Percentiles rank a stretch among this genome's conserved stretches.
Conservation (phyloP, 2,329 filamentous ascomycete species). For the Teratosphaeria pseudoeucalypti region DNA sequence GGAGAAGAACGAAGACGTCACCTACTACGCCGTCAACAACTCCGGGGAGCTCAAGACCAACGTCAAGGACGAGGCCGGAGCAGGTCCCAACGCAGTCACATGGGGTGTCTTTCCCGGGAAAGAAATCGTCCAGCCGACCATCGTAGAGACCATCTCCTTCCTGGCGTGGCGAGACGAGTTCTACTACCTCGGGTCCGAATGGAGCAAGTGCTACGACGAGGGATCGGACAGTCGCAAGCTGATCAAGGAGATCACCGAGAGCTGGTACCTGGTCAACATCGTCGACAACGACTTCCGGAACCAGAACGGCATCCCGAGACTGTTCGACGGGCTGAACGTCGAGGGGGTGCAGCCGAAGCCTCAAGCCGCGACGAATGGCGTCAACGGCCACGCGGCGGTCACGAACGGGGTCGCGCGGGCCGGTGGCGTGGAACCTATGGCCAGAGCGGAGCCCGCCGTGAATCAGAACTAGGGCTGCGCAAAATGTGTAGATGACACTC, state of each 20-base stretch:
- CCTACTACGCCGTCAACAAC: conserved; percentile 89
- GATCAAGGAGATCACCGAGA: conserved; percentile 74
- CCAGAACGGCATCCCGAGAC: conserved; percentile 66
- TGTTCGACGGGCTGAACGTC: conserved; percentile 72
- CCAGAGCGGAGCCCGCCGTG: background rate
- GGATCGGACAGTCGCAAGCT: conserved; percentile 66
- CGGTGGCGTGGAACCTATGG: background rate
- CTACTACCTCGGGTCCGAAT: conserved; percentile 82
- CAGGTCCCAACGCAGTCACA: conserved; percentile 80
- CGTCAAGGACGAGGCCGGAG: conserved; percentile 60
- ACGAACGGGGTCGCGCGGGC: conserved; percentile 1
- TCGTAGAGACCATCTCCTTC: conserved; percentile 96
- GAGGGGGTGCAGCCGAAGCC: conserved; percentile 44
- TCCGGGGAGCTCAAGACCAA: conserved; percentile 75
- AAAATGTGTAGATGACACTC: background rate
- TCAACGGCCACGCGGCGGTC: conserved; percentile 7
- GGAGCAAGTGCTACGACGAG: conserved; percentile 81
- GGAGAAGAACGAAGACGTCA: conserved; percentile 67
- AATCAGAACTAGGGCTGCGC: background rate
- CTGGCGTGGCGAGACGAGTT: conserved; percentile 98
- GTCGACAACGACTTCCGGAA: conserved; percentile 98
- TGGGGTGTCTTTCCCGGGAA: conserved; percentile 99
- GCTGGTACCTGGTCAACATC: conserved; percentile 92
- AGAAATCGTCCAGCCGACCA: conserved; percentile 99
- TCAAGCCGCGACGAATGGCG: conserved; percentile 8